phyloP scores from a whole-genome alignment of 129 eudicot species.

The Flaveria brownii region DNA sequence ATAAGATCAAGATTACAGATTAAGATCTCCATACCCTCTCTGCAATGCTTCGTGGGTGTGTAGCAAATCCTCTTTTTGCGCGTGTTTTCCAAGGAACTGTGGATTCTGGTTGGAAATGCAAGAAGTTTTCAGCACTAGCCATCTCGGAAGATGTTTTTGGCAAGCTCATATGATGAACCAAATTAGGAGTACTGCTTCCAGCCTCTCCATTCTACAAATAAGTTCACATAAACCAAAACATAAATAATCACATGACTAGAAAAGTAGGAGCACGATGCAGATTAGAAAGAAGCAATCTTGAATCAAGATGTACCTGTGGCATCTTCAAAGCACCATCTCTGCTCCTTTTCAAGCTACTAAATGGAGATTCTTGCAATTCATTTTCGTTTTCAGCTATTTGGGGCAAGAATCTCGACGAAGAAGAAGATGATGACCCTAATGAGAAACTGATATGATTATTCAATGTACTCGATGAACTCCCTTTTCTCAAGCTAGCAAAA shows the following conservation, averaged over 20 bases:
- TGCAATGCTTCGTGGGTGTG: conserved; percentile 97
- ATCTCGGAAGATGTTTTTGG: conserved; percentile 71
- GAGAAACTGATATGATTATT: conserved; percentile 62
- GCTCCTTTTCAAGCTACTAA: conserved; percentile 52
- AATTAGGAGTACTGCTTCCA: conserved; percentile 42
- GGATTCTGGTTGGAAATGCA: conserved; percentile 70
- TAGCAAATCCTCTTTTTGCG: conserved; percentile 94
- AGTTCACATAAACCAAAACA: background rate
- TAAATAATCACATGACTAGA: background rate
- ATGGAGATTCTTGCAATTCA: conserved; percentile 52
- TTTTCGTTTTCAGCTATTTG: conserved; percentile 52
- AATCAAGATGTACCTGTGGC: conserved; percentile 54
- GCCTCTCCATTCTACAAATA: conserved; percentile 56
- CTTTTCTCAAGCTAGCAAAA: conserved; percentile 40
- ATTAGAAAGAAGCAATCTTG: background rate
- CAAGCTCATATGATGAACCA: conserved; percentile 84
- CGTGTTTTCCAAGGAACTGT: conserved; percentile 74
- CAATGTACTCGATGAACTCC: conserved; percentile 39
- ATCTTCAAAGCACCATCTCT: conserved; percentile 56
- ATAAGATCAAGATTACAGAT: conserved; percentile 1
- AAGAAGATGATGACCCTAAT: conserved; percentile 44
- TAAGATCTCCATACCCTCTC: conserved; percentile 67
- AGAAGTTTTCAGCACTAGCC: conserved; percentile 56
- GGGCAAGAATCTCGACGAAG: conserved; percentile 59
- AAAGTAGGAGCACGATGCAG: background rate